A percentile compares a stretch with the other conserved stretches of the same genome.
Evolutionary conservation across 2,329 filamentous ascomycete species (phyloP).

Genomic region (Fusarium sp.): DNA sequence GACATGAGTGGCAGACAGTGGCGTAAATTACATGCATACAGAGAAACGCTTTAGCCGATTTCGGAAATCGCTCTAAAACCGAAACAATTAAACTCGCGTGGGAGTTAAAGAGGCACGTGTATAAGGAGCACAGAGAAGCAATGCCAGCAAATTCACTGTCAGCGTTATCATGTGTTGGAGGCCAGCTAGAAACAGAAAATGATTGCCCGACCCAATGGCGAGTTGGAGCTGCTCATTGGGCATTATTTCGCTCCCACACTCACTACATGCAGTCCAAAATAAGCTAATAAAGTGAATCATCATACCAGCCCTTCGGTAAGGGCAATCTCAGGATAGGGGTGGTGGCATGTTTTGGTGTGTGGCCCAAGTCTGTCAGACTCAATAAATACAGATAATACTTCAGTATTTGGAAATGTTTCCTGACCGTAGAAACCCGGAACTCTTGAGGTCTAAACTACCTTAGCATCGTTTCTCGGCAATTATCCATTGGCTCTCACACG

Average conservation of each 20-base stretch:
- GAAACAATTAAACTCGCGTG: background rate
- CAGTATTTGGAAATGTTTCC: background rate
- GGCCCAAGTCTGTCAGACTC: background rate
- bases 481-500: background rate
- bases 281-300: slow-evolving; percentile 27
- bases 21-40: slow-evolving; percentile 21
- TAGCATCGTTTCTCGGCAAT: background rate
- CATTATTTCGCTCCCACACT: slow-evolving; percentile 14
- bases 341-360: background rate
- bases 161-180: background rate
- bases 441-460: background rate
- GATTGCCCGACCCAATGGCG: background rate
- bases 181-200: background rate
- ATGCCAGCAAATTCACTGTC: background rate
- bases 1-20: background rate
- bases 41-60: slow-evolving; percentile 15
- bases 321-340: slow-evolving; percentile 3
- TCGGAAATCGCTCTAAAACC: background rate
- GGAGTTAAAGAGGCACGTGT: background rate
- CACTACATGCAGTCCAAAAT: slow-evolving; percentile 23
- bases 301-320: slow-evolving; percentile 30
- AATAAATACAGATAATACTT: background rate
- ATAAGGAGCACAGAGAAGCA: background rate
- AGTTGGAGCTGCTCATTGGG: background rate
- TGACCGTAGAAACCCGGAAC: background rate